Base-by-base conservation (phyloP, 169 alveolate genomes). In the Plasmodium coatneyi region DNA sequence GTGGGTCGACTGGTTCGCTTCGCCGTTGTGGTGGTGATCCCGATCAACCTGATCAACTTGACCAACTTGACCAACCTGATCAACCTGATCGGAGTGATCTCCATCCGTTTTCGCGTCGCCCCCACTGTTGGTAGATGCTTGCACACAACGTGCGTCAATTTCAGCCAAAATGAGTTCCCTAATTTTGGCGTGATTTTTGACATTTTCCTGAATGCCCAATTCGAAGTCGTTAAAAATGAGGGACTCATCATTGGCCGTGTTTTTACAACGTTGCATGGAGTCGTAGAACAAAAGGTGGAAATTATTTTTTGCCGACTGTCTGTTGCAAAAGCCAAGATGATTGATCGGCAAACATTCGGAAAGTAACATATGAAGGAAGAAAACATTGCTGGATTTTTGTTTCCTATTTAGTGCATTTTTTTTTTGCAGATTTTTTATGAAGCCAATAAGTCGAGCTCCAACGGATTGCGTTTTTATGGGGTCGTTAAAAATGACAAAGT, bases 401-500 rank as follows among this genome's bases (percentile, higher is more conserved):
- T 86, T 86, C 43, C 43, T 78, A 76, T 49, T 86, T 3, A 74
- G 76, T 12, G 14, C 34, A 76, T 32, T 74, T 76, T 86, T 86
- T 74, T 86, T 86, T 34, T 86, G 93, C 54, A 86, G 30, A 49
- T 32, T 86, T 86, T 86, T 86, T 1, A 86, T 76, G 74, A 86
- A 86, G 28, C 93, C 93, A 5, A 86, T 86, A 28, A 86, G 86
- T 34, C 84, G 54, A 49, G 93, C 93, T 41, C 93, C 93, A 7
- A 86, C 80, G 9, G 93, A 74, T 34, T 86, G 93, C 14, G 66
- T 76, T 86, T 86, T 86, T 32, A 86, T 54, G 2, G 84, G 72
- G 28, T 86, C 93, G 36, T 86, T 86, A 54, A 52, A 49, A 86
- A 86, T 86, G 16, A 86, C 79, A 34, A 6, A 74, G 36, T 86